Percentiles rank a stretch among this genome's conserved stretches.
These are phyloP conservation scores for Trametes polyzona DNA, from an alignment of 1,284 basidiomycete species.

Conservation along the genomic window DNA sequence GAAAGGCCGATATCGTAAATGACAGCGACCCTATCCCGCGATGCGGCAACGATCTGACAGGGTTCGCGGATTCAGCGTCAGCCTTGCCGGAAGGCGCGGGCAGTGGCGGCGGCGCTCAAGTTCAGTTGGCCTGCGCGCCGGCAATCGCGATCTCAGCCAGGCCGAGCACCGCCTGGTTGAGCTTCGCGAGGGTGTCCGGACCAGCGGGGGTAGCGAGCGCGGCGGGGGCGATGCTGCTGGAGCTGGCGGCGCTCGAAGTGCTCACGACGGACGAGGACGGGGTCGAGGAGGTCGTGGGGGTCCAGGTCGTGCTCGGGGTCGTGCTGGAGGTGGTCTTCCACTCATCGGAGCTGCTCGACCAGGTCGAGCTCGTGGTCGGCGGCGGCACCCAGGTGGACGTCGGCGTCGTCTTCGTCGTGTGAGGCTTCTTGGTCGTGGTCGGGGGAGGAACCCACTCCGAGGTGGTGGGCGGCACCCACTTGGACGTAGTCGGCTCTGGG, in stretches of 20 bases:
- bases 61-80: too few relatives aligned
- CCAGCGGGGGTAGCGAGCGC: slow-evolving; percentile 34
- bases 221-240: slow-evolving; percentile 34
- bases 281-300: slow-evolving; percentile 27
- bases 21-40: too few relatives aligned
- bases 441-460: slow-evolving; percentile 2
- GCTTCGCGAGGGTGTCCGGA: slow-evolving; percentile 38
- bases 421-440: slow-evolving; percentile 3
- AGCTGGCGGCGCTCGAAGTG: slow-evolving; percentile 29
- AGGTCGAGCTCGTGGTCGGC: slow-evolving; percentile 32
- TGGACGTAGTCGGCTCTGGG: slow-evolving; percentile 22
- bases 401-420: slow-evolving; percentile 2
- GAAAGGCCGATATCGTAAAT: too few relatives aligned
- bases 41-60: neutral
- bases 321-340: slow-evolving; percentile 23
- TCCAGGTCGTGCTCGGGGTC: slow-evolving; percentile 29
- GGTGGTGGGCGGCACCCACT: slow-evolving; percentile 27
- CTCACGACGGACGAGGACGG: slow-evolving; percentile 22
- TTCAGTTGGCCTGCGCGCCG: slow-evolving; percentile 22
- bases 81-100: too few relatives aligned
- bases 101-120: neutral
- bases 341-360: slow-evolving; percentile 24
- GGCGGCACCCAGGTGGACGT: slow-evolving; percentile 19
- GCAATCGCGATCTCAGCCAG: slow-evolving; percentile 41
- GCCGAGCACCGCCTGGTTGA: slow-evolving; percentile 44